Evolutionary conservation across 179 eudicot species (phyloP).

Genomic region (Gypsophila paniculata): DNA sequence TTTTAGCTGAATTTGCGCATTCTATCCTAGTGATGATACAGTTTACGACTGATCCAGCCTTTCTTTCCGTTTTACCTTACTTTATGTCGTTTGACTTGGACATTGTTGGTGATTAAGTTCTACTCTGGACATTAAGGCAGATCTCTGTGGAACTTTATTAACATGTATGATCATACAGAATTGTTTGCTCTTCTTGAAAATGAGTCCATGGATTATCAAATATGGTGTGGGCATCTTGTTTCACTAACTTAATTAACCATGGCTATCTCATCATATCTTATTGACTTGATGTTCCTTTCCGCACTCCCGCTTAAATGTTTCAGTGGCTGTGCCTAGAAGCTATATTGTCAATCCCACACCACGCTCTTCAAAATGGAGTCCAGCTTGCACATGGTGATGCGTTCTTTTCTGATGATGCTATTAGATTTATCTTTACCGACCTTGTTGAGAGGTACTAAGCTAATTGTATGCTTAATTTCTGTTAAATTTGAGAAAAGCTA

Average conservation of each 20-base stretch:
- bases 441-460: slow-evolving; percentile 75
- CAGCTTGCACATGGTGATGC: slow-evolving; percentile 24
- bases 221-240: not conserved
- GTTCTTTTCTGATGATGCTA: slow-evolving; percentile 54
- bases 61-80: not conserved
- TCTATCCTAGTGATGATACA: not conserved
- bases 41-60: not conserved
- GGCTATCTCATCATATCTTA: not conserved
- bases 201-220: not conserved
- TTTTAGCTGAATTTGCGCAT: not conserved
- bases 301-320: slow-evolving; percentile 26
- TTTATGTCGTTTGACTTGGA: not conserved
- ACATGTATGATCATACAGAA: not conserved
- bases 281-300: not conserved
- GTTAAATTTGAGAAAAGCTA: not conserved
- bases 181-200: slow-evolving; percentile 1
- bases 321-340: slow-evolving; percentile 91
- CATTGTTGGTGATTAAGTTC: slow-evolving; percentile 1
- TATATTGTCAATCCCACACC: slow-evolving; percentile 57
- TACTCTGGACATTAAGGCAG: not conserved
- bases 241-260: not conserved
- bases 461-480: not conserved
- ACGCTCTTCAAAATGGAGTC: slow-evolving; percentile 47
- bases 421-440: slow-evolving; percentile 53
- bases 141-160: not conserved